Conservation (phyloP, 352 stramenopile genomes). For the Phytopythium mirpurense region DNA sequence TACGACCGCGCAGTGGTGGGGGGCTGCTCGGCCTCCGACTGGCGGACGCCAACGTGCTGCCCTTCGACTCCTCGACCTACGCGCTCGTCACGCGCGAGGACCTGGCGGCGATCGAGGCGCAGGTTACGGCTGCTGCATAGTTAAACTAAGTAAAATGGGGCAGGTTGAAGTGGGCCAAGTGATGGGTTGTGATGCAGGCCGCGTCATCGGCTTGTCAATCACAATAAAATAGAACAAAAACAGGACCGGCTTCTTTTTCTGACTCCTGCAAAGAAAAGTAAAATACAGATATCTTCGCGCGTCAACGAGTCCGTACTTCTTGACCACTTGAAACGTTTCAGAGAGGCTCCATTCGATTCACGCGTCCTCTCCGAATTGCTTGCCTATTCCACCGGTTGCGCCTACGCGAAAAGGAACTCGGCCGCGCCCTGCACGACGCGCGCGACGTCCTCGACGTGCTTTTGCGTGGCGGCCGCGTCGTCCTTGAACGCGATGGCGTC, state of each 20-base stretch:
- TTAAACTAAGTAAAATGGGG: slow-evolving; percentile 34
- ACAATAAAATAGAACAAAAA: too few species aligned
- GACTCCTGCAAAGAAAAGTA: too few species aligned
- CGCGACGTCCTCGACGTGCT: slow-evolving; percentile 16
- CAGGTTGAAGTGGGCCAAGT: slow-evolving; percentile 19
- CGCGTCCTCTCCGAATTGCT: too few species aligned
- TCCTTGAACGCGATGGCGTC: slow-evolving; percentile 12
- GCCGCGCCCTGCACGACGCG: slow-evolving; percentile 4
- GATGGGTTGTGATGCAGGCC: too few species aligned
- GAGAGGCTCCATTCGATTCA: too few species aligned
- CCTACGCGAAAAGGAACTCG: slow-evolving; percentile 8
- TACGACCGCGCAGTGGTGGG: slow-evolving; percentile 52
- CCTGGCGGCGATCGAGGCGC: slow-evolving; percentile 22
- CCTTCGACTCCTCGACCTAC: slow-evolving; percentile 74
- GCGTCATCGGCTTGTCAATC: too few species aligned
- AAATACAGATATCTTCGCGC: too few species aligned
- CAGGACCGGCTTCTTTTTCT: too few species aligned
- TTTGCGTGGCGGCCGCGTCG: slow-evolving; percentile 2
- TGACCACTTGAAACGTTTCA: too few species aligned
- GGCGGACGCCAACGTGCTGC: slow-evolving; percentile 42
- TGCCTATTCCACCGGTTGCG: too few species aligned
- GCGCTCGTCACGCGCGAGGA: slow-evolving; percentile 49
- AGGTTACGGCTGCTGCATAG: too few species aligned
- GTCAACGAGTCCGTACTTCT: too few species aligned
- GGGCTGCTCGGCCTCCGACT: slow-evolving; percentile 51